Evolutionary conservation across 257 asterid species (phyloP), one percentile per base, ranked within the genome.

Genomic region (Lithospermum erythrorhizon): DNA sequence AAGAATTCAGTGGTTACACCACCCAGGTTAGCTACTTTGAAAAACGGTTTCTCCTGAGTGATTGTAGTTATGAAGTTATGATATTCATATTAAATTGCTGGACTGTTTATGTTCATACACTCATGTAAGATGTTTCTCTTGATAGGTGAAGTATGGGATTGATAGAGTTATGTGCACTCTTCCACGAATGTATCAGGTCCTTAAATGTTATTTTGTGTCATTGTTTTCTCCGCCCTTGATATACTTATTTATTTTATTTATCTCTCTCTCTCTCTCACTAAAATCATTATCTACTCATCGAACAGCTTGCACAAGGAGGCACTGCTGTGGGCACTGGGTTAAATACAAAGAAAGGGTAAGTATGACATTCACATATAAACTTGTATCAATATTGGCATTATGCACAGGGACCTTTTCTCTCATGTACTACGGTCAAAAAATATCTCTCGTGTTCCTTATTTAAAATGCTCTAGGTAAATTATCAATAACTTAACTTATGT

Each of bases 271-370:
- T 65, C 19, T 15, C 47, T 58, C 61, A 64, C 49, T 55, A 73
- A 76, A 53, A 27, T 64, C 62, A 72, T 68, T 62, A 61, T 58
- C 62, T 65, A 70, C 51, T 62, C 49, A 63, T 53, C 75, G 63
- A 70, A 77, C 97, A 93, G 99, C 96, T 93, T 64, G 97, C 99
- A 70, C 99, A 89, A 65, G 97, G 99, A 21, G 99, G 96, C 68
- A 93, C 99, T 56, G 97, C 99, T 53, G 96, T 93, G 37, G 99
- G 99, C 65, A 89, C 99, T 25, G 99, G 99, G 71, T 77, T 93
- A 74, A 89, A 93, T 78, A 93, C 99, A 53, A 84, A 86, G 80
- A 86, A 81, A 79, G 97, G 99, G 99, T 84, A 72, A 68, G 82
- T 56, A 5, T 13, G 54, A 53, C 18, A 11, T 20, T 56, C 20